Evolutionary conservation across 805 yeast species (phyloP).

Genomic region (Nadsonia fulvescens): DNA sequence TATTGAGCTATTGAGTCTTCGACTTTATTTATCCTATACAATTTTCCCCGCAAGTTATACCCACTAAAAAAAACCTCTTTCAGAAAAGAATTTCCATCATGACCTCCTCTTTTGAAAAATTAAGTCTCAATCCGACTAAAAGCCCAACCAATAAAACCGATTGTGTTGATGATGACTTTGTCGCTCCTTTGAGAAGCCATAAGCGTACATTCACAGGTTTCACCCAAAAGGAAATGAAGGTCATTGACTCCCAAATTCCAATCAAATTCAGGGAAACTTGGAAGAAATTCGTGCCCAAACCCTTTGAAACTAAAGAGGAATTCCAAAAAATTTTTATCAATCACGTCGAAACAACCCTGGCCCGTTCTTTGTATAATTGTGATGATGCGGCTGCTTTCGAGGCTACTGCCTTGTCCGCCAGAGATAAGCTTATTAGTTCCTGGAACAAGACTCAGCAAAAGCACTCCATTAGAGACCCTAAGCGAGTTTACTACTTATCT

Average conservation of each 20-base stretch:
- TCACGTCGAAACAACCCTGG: slow-evolving; percentile 81
- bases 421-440: slow-evolving; percentile 64
- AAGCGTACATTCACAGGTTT: slow-evolving; percentile 72
- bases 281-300: slow-evolving; percentile 47
- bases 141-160: too few species aligned
- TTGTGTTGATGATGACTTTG: too few species aligned
- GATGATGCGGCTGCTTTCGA: slow-evolving; percentile 86
- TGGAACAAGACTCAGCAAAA: slow-evolving; percentile 91
- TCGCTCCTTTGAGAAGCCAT: slow-evolving; percentile 10
- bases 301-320: slow-evolving; percentile 30
- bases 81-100: too few species aligned
- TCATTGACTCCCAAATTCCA: slow-evolving; percentile 70
- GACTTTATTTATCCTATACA: too few species aligned
- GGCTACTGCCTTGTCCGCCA: slow-evolving; percentile 61
- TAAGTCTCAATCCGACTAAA: too few species aligned
- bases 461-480: slow-evolving; percentile 67
- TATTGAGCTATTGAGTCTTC: too few species aligned
- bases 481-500: slow-evolving; percentile 72
- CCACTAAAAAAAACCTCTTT: too few species aligned
- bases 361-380: slow-evolving; percentile 83
- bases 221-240: slow-evolving; percentile 73
- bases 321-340: slow-evolving; percentile 56
- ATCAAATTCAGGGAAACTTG: slow-evolving; percentile 58
- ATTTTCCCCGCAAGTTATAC: too few species aligned
- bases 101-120: too few species aligned